These are phyloP conservation scores for Carex pumila DNA, from an alignment of 176 grass and related monocot genomes.

Conservation along the genomic window DNA sequence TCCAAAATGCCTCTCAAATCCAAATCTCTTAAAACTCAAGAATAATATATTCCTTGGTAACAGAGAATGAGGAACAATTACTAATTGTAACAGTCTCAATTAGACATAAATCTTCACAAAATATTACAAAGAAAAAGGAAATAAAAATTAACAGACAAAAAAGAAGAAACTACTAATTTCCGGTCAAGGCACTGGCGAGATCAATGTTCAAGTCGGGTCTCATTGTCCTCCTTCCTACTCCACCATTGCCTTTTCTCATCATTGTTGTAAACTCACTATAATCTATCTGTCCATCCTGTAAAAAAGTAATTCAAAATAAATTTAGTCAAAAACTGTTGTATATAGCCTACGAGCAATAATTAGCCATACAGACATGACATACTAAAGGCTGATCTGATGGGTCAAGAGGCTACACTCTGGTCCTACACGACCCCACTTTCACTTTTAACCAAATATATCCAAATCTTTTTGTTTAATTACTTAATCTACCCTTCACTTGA, in stretches of 20 bases:
- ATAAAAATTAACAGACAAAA: not conserved
- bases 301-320: constrained; percentile 7
- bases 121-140: constrained; percentile 11
- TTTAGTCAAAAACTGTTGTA: not conserved
- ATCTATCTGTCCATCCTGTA: constrained; percentile 97
- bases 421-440: not conserved
- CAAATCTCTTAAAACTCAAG: not conserved
- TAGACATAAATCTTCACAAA: not conserved
- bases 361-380: not conserved
- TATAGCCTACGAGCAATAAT: not conserved
- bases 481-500: not conserved
- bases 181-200: constrained; percentile 40
- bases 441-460: not conserved
- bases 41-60: not conserved
- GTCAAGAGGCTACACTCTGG: not conserved
- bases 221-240: constrained; percentile 67
- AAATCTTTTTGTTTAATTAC: not conserved
- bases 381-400: not conserved
- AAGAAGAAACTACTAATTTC: not conserved
- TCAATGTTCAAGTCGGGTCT: constrained; percentile 53
- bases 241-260: constrained; percentile 88
- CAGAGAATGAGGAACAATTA: not conserved
- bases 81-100: not conserved
- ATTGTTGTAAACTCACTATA: constrained; percentile 79
- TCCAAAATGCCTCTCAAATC: constrained; percentile 5